Base-by-base conservation (phyloP, 495 filamentous ascomycete species). In the Oidiodendron maius region DNA sequence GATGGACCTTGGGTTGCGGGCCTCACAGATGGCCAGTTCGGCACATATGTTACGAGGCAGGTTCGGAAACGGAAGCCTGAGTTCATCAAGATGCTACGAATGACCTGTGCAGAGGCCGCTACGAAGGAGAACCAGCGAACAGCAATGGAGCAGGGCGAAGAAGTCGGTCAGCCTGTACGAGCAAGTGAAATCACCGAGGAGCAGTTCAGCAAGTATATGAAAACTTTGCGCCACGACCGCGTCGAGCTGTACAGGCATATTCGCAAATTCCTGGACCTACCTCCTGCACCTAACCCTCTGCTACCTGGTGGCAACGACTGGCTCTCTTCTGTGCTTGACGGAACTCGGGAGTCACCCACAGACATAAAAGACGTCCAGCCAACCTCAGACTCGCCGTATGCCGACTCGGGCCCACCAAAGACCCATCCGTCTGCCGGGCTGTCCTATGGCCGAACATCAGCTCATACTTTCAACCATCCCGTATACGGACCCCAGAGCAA, bases 361-460 rank as follows among this genome's bases (percentile, higher is more conserved):
- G 32, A 26, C 8, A 9, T 5, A 20, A 12, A 32, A 13, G 35
- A 38, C 17, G 8, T 9, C 10, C 15, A 46, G 20, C 5, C 28
- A 22, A 22, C 24, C n/a, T 46, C 40, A 26, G 21, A 57, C 6
- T 57, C 59, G 22, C 70, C 74, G 22, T 86, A 86, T 56, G 76
- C 76, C 10, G 60, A 68, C 11, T 57, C 60, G 5, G 84, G 87
- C 2, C 86, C 90, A 3, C 88, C 86, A 1, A 76, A 76, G 45
- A 97, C 91, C 8, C 93, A 99, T 65, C 93, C 94, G 1, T 93
- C 90, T 1, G 94, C 83, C 2, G 93, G 93, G 51, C 68, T 97
- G 15, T 85, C 87, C 30, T 96, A 97, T 67, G 71, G 84, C 23
- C 82, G 90, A 46, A 84, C 87, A 13, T 64, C 75, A 26, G 72